phyloP scores from a whole-genome alignment of 2,329 filamentous ascomycete species.

The Pseudogymnoascus sp. region DNA sequence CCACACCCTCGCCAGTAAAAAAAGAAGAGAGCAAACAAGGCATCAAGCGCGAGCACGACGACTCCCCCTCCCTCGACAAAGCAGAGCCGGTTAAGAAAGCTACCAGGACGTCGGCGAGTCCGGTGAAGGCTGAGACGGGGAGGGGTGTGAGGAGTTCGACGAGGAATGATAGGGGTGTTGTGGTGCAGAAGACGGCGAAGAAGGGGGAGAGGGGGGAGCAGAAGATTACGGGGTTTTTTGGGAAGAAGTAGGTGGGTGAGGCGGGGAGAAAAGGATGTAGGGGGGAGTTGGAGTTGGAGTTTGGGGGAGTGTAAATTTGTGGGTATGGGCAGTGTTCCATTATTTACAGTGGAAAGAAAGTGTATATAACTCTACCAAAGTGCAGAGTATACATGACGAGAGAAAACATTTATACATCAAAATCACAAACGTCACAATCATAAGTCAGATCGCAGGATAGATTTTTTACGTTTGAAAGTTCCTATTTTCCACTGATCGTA shows the following conservation, averaged over 20 bases:
- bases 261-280: background rate
- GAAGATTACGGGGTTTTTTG: slow-evolving; percentile 50
- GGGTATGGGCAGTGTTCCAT: background rate
- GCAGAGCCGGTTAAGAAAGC: slow-evolving; percentile 21
- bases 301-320: background rate
- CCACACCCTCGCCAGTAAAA: background rate
- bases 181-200: slow-evolving; percentile 15
- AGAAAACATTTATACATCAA: background rate
- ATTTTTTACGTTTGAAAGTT: slow-evolving; percentile 5
- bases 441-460: background rate
- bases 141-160: slow-evolving; percentile 25
- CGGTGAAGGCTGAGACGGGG: slow-evolving; percentile 16
- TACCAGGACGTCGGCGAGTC: slow-evolving; percentile 17
- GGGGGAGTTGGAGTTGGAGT: background rate
- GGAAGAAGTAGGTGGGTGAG: slow-evolving; percentile 26
- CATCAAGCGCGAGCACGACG: slow-evolving; percentile 23
- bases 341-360: background rate
- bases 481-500: slow-evolving; percentile 3
- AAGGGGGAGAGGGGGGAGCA: slow-evolving; percentile 23
- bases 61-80: slow-evolving; percentile 16
- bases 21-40: slow-evolving; percentile 18
- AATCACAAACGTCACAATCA: background rate
- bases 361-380: background rate
- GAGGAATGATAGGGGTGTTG: slow-evolving; percentile 22
- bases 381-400: background rate